Evolutionary conservation across 2,329 filamentous ascomycete genomes (phyloP).

Genomic region (Paradendryphiella salina): DNA sequence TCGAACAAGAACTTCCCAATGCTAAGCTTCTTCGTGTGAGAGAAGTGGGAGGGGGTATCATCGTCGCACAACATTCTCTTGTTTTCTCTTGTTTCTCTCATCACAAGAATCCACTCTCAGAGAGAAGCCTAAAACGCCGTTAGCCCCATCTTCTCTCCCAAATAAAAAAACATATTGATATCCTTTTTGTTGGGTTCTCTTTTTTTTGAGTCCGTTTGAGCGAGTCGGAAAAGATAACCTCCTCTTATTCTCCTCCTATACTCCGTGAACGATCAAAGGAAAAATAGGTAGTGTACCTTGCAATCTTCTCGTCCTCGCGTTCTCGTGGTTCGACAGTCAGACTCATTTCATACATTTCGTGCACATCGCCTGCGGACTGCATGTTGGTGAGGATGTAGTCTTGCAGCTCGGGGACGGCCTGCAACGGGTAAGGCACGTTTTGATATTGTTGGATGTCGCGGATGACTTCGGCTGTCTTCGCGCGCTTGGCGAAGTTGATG

Average conservation of each 20-base stretch:
- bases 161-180: conserved; percentile 2
- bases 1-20: conserved; percentile 15
- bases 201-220: no score
- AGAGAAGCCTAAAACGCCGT: conserved; percentile 51
- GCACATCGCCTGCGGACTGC: conserved; percentile 91
- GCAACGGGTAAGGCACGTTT: conserved; percentile 91
- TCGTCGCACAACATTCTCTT: conserved; percentile 11
- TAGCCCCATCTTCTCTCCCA: conserved; percentile 14
- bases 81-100: conserved; percentile 9
- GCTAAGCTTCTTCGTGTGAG: conserved; percentile 31
- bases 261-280: conserved; percentile 10
- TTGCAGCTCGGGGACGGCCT: conserved; percentile 87
- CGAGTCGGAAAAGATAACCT: background rate
- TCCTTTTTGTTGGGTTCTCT: background rate
- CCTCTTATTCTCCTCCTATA: conserved; percentile 1
- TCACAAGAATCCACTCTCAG: conserved; percentile 60
- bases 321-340: conserved; percentile 91
- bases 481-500: conserved; percentile 98
- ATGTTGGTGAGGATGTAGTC: conserved; percentile 97
- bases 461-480: conserved; percentile 97
- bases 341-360: conserved; percentile 99
- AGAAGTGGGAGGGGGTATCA: conserved; percentile 32
- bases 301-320: conserved; percentile 98
- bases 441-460: conserved; percentile 98
- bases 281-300: conserved; percentile 66